Conservation (phyloP, 345 rosid genomes). For the Populus ilicifolia region DNA sequence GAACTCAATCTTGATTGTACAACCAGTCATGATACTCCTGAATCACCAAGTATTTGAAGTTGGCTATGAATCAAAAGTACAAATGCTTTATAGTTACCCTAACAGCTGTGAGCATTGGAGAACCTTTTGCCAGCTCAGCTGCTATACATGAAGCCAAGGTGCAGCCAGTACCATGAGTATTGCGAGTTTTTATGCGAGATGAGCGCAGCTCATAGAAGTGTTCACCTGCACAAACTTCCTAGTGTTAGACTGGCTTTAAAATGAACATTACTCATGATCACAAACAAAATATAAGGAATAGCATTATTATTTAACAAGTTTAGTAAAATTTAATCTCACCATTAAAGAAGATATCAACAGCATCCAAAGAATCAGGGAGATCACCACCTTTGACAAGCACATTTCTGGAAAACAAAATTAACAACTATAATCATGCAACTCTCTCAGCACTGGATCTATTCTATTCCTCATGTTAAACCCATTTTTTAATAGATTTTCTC, state of each 20-base stretch:
- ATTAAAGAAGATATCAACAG: constrained; percentile 78
- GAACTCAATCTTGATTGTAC: background rate
- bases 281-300: background rate
- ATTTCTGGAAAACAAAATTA: constrained; percentile 42
- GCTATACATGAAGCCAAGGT: constrained; percentile 96
- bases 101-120: constrained; percentile 70
- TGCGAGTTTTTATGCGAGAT: constrained; percentile 63
- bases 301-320: background rate
- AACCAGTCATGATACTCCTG: background rate
- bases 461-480: background rate
- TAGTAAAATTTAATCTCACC: constrained; percentile 37
- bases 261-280: background rate
- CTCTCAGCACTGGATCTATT: background rate
- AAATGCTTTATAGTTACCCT: constrained; percentile 41
- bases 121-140: constrained; percentile 94
- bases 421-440: background rate
- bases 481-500: background rate
- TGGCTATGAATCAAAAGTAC: background rate
- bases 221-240: constrained; percentile 42
- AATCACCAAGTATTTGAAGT: background rate
- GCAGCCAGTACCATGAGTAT: constrained; percentile 97
- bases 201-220: constrained; percentile 59
- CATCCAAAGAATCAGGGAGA: constrained; percentile 77
- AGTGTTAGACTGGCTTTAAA: background rate
- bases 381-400: constrained; percentile 97